Evolutionary conservation across 345 rosid species (phyloP), one percentile per base, ranked within the genome.

Genomic region (Linum tenue): DNA sequence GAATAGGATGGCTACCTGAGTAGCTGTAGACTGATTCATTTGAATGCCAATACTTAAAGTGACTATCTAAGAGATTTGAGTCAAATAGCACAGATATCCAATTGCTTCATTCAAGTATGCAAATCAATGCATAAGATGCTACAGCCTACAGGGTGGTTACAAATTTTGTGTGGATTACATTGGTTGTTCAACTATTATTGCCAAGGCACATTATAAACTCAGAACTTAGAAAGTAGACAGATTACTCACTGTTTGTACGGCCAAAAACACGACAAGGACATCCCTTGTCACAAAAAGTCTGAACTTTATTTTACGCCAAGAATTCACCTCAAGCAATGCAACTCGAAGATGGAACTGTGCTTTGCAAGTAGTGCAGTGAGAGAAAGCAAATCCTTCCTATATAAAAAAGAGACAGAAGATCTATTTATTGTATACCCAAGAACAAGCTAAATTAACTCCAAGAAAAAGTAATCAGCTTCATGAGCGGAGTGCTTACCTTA

Each of bases 381-480:
- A 92, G 77, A 92, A 92, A 48, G 96, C 96, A 83, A 86, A 94
- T 38, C 99, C 99, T 84, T 94, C 99, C 91, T 88, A 66, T 37
- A 37, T 56, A 67, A 50, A 36, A 51, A 16, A 55, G 64, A 5
- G 15, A 35, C 17, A 38, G 22, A 3, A 16, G 31, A 60, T 5
- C 37, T 56, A 57, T 55, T 4, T 5, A 50, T 63, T n/a, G 15
- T 31, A 59, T 22, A 22, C 31, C 63, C 48, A 67, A 5, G 53
- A 53, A 4, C n/a, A n/a, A 14, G 55, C 37, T 39, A 60, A 7
- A 17, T 1, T 16, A 56, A 37, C 35, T 37, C 31, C 37, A 48
- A 16, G 53, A 3, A 10, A 2, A 43, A 38, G n/a, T 37, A 48
- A n/a, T 55, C 51, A 64, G 39, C 48, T 53, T 35, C 9, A 5